A percentile compares a stretch with the other conserved stretches of the same genome.
Conservation (phyloP, 306 rosid species). For the Fragaria vesca region DNA sequence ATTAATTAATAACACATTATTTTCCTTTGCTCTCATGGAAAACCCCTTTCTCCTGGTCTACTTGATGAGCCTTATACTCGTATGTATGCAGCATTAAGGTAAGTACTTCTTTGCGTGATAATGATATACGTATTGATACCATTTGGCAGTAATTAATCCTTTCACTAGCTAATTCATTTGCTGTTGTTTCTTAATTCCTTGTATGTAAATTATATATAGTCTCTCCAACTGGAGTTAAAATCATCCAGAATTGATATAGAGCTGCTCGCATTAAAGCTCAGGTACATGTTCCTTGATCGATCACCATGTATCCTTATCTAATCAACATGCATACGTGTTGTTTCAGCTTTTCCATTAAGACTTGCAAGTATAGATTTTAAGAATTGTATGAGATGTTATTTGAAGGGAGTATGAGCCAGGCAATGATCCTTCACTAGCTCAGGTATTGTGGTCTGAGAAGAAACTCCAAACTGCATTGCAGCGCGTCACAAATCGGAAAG, state of each 20-base stretch:
- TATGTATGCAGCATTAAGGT: background rate
- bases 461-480: background rate
- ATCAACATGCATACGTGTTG: background rate
- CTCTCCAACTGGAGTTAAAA: background rate
- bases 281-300: background rate
- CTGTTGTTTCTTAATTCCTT: background rate
- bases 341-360: background rate
- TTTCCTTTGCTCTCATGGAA: background rate
- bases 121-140: background rate
- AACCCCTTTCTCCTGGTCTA: background rate
- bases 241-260: background rate
- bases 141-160: background rate
- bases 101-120: background rate
- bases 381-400: background rate
- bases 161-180: background rate
- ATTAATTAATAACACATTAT: background rate
- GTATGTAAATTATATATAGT: background rate
- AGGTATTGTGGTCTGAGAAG: constrained; percentile 2
- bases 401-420: constrained; percentile 15
- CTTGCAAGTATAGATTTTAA: background rate
- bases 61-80: background rate
- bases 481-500: constrained; percentile 2
- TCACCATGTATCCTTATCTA: background rate
- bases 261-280: background rate
- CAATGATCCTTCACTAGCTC: constrained; percentile 7